Evolutionary conservation across 2,329 filamentous ascomycete species (phyloP).

Genomic region (Aquanectria penicillioides): DNA sequence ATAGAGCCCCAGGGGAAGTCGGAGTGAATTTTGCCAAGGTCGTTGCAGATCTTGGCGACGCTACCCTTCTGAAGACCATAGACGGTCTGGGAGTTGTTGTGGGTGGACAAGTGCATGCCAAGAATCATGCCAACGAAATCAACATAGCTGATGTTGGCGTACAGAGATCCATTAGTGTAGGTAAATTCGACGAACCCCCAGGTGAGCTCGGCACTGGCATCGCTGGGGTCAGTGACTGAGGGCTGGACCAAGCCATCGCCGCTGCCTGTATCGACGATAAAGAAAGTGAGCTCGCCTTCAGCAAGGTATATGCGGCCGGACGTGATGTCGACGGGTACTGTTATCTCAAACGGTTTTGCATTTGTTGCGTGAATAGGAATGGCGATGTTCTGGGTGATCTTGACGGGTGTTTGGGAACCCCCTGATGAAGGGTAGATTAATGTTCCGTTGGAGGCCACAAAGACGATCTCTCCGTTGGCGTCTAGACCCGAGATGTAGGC

Average conservation of each 20-base stretch:
- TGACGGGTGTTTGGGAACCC: neutral
- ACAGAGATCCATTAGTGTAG: neutral
- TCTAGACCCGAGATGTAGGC: neutral
- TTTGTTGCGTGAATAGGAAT: neutral
- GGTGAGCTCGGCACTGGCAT: neutral
- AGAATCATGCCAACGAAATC: slow-evolving; percentile 3
- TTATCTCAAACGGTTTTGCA: neutral
- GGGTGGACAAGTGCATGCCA: neutral
- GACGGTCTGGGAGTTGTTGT: neutral
- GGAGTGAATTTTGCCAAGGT: slow-evolving; percentile 48
- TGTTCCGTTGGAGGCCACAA: neutral
- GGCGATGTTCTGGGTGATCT: neutral
- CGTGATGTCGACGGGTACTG: neutral
- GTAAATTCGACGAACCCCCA: slow-evolving; percentile 15
- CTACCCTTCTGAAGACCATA: neutral
- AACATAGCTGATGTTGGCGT: slow-evolving; percentile 10
- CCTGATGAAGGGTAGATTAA: neutral
- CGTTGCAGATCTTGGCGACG: neutral
- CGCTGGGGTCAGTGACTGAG: slow-evolving; percentile 1
- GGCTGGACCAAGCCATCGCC: slow-evolving; percentile 7
- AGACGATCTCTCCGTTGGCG: neutral
- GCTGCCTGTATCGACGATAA: neutral
- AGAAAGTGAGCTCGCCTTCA: neutral
- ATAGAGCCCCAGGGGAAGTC: slow-evolving; percentile 55
- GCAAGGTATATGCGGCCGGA: neutral